Conservation (phyloP, 78 protist species). For the Acrasis kona region DNA sequence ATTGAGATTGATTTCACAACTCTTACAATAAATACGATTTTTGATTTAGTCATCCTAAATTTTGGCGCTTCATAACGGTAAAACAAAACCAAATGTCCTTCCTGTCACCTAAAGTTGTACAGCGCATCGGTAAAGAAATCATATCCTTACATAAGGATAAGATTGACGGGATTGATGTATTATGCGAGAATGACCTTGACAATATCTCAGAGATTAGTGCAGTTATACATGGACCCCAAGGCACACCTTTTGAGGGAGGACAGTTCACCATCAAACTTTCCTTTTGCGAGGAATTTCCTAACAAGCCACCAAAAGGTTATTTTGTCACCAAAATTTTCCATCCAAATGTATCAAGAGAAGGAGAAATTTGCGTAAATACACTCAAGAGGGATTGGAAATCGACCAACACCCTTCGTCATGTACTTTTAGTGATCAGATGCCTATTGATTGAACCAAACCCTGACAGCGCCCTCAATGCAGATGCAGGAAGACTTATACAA, state of each 20-base stretch:
- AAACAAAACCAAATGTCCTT: too few species aligned
- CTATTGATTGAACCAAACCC: constrained; percentile 95
- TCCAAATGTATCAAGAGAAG: constrained; percentile 88
- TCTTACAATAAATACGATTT: too few species aligned
- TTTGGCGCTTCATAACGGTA: too few species aligned
- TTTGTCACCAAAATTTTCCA: constrained; percentile 94
- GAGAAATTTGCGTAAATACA: constrained; percentile 97
- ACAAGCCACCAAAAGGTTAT: constrained; percentile 88
- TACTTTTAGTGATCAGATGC: constrained; percentile 84
- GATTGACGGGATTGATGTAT: too few species aligned
- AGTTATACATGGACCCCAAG: constrained; percentile 79
- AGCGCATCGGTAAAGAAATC: too few species aligned
- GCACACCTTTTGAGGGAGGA: constrained; percentile 97
- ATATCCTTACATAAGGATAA: too few species aligned
- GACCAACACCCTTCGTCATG: constrained; percentile 68
- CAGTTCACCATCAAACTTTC: constrained; percentile 60
- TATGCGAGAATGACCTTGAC: too few species aligned
- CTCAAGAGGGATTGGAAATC: constrained; percentile 95
- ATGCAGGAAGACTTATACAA: constrained; percentile 86
- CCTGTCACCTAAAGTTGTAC: too few species aligned
- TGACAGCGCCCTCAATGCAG: constrained; percentile 96
- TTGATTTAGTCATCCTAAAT: too few species aligned
- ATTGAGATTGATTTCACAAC: too few species aligned
- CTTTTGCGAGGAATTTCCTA: constrained; percentile 74
- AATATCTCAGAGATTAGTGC: constrained; percentile 71